phyloP scores from a whole-genome alignment of 1,284 basidiomycete genomes.

The Mycena citricolor region DNA sequence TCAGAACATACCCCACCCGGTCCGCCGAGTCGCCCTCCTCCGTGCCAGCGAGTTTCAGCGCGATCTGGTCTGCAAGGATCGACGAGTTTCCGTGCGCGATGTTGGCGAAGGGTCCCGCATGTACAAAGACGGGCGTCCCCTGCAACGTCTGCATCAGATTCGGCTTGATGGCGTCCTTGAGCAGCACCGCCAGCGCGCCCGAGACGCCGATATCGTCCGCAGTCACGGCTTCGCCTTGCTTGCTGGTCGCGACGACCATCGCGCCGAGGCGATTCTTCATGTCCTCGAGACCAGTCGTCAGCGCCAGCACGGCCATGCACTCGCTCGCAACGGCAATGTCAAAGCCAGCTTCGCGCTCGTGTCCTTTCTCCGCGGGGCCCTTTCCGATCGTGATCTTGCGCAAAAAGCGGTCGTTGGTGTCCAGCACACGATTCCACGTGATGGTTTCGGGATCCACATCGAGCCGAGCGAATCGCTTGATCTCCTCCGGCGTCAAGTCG shows the following conservation, averaged over 20 bases:
- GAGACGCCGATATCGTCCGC: conserved; percentile 97
- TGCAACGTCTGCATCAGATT: conserved; percentile 99
- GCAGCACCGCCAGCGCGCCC: conserved; percentile 93
- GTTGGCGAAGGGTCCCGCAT: conserved; percentile 98
- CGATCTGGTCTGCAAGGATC: conserved; percentile 94
- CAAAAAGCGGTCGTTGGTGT: conserved; percentile 96
- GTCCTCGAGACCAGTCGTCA: conserved; percentile 86
- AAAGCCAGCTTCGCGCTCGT: conserved; percentile 87
- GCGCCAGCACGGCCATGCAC: conserved; percentile 96
- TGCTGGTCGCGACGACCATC: conserved; percentile 98
- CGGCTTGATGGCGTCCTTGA: conserved; percentile 99
- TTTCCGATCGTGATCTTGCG: conserved; percentile 94
- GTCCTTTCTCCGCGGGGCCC: conserved; percentile 87
- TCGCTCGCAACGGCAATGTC: conserved; percentile 98
- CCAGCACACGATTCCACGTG: conserved; percentile 97
- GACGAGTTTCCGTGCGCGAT: conserved; percentile 99
- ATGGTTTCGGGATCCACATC: conserved; percentile 92
- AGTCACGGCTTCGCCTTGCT: conserved; percentile 88
- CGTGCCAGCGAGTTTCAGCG: conserved; percentile 95
- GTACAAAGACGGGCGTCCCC: conserved; percentile 98
- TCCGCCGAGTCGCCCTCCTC: conserved; percentile 86
- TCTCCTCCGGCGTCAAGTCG: conserved; percentile 91
- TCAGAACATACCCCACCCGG: conserved; percentile 92
- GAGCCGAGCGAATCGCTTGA: conserved; percentile 85
- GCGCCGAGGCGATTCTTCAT: conserved; percentile 91